phyloP scores from a whole-genome alignment of 768 basidiomycete genomes.

The Trichaptum fuscoviolaceum region DNA sequence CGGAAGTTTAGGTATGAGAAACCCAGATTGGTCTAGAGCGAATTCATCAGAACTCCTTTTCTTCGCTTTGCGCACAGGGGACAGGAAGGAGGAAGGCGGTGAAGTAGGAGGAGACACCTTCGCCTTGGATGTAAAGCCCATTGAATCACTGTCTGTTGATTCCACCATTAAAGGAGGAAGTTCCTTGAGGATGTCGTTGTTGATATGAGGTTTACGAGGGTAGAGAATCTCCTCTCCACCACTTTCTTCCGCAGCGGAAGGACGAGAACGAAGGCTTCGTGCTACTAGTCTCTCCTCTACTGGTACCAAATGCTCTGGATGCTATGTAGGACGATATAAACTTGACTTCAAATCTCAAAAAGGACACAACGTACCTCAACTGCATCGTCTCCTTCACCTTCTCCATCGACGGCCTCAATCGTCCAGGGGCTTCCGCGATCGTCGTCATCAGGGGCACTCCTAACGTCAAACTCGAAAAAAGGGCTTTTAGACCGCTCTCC shows the following conservation, averaged over 20 bases:
- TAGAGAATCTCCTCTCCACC: constrained; percentile 89
- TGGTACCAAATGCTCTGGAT: constrained; percentile 26
- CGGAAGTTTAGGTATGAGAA: constrained; percentile 23
- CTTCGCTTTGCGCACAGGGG: constrained; percentile 50
- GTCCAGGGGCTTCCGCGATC: constrained; percentile 66
- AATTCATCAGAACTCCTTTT: constrained; percentile 82
- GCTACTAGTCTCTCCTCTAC: constrained; percentile 38
- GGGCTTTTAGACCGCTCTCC: constrained; percentile 27
- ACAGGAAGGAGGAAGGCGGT: constrained; percentile 62
- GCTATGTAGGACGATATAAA: constrained; percentile 9
- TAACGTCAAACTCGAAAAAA: constrained; percentile 32
- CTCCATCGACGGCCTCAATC: constrained; percentile 81
- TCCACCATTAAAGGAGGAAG: neutral
- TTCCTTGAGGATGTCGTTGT: neutral
- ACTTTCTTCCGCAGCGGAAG: constrained; percentile 76
- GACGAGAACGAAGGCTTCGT: constrained; percentile 50
- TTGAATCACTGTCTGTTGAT: constrained; percentile 2
- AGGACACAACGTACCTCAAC: constrained; percentile 47
- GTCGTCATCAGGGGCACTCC: constrained; percentile 46
- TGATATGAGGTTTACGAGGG: constrained; percentile 50
- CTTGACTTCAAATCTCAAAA: constrained; percentile 6
- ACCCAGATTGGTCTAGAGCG: constrained; percentile 68
- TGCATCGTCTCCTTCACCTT: constrained; percentile 67
- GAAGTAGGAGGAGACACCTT: constrained; percentile 32
- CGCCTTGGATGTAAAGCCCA: neutral